These are phyloP conservation scores for Endocalyx cinctus DNA, from an alignment of 2,329 filamentous ascomycete species.

Conservation along the genomic window DNA sequence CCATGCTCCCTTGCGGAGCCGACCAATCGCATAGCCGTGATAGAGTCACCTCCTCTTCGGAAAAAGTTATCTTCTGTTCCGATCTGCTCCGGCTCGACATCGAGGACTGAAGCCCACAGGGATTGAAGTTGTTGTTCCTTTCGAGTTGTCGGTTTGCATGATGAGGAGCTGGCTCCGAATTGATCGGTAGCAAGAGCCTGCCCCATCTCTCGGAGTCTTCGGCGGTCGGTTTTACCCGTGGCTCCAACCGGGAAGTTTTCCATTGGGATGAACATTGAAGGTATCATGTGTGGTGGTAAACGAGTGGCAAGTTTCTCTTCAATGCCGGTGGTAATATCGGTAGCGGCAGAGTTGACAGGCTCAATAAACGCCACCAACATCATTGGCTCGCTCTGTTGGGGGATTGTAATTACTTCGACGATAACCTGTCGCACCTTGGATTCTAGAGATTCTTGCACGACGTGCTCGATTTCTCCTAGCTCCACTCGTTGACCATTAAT, in stretches of 20 bases:
- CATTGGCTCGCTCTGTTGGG: too few species aligned
- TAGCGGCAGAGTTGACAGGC: neutral
- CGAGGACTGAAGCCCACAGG: too few species aligned
- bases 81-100: conserved; percentile 17
- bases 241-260: conserved; percentile 9
- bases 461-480: conserved; percentile 26
- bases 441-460: conserved; percentile 3
- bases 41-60: conserved; percentile 41
- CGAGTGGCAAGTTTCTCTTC: conserved; percentile 2
- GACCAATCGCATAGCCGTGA: conserved; percentile 41
- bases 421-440: neutral
- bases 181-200: conserved; percentile 1
- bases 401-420: too few species aligned
- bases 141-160: conserved; percentile 8
- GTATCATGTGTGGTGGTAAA: conserved; percentile 21
- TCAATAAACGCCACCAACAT: too few species aligned
- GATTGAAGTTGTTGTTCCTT: too few species aligned
- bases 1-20: too few species aligned
- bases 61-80: conserved; percentile 41
- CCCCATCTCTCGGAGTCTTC: conserved; percentile 1
- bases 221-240: conserved; percentile 12
- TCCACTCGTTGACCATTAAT: conserved; percentile 30
- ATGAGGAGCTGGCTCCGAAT: conserved; percentile 1
- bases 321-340: too few species aligned
- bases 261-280: conserved; percentile 11